Base-by-base conservation (phyloP, 495 filamentous ascomycete species). In the Penicillium fimorum region DNA sequence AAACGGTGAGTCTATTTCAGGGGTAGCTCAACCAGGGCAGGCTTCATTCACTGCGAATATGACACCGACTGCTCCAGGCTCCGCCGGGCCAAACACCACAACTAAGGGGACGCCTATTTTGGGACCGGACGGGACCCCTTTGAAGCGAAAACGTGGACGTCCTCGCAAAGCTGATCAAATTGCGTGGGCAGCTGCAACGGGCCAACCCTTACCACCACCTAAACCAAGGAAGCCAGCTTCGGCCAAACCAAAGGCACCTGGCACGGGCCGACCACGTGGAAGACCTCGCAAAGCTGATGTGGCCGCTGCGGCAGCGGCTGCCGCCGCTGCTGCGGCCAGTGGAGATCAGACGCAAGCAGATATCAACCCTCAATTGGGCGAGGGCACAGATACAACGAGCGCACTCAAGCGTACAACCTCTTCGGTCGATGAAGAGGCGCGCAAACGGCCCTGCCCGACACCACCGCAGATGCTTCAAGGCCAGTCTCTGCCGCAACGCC, bases 211-310 rank as follows among this genome's bases (percentile, higher is more conserved):
- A 27, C 66, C 66, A 40, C 53, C 58, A 3, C 66, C 66, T 15
- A 57, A 57, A 30, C 55, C 55, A 13, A 51, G 55, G 30, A 57
- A 57, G 30, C 55, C 55, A 18, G 24, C 55, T n/a, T 50, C 55
- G 12, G 53, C 51, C 3, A 70, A 71, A 22, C 70, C 70, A 4
- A 65, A 71, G 44, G 65, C 67, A 24, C 56, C 66, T 9, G 70
- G 71, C 2, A 76, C 71, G 0, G 71, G 71, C 10, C 68, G 73
- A 13, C 73, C 73, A 9, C 71, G 73, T 30, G 73, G 73, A 17
- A 62, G 73, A 40, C 73, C 73, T 50, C 69, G 70, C 10, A 76
- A 76, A 57, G 70, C 67, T 2, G 73, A 76, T 61, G 60, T 73
- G 29, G 66, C 67, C 8, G 72, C 72, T 10, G 70, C 70, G 5